Evolutionary conservation across 1,284 basidiomycete species (phyloP).

Genomic region (Apiotrichum sp.): DNA sequence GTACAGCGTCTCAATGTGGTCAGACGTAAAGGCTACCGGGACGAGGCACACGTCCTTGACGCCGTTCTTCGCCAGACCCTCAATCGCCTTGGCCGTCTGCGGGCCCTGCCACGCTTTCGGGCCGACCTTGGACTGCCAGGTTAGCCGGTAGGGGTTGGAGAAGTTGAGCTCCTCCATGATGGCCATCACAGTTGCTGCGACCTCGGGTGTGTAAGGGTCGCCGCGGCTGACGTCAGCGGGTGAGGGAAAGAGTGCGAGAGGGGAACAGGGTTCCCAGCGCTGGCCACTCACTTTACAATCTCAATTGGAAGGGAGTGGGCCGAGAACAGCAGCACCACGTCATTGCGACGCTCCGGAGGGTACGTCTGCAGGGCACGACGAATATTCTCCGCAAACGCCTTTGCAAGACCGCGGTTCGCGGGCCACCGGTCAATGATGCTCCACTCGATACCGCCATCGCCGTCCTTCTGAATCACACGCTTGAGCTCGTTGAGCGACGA

Average conservation of each 20-base stretch:
- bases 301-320: constrained; percentile 98
- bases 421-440: constrained; percentile 98
- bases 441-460: constrained; percentile 70
- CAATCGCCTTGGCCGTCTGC: constrained; percentile 86
- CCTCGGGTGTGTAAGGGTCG: constrained; percentile 94
- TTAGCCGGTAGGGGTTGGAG: constrained; percentile 70
- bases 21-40: constrained; percentile 96
- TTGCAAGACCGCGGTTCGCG: constrained; percentile 84
- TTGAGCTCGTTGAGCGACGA: constrained; percentile 94
- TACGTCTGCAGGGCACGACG: constrained; percentile 76
- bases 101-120: constrained; percentile 98
- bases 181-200: constrained; percentile 83
- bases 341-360: constrained; percentile 59
- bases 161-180: constrained; percentile 80
- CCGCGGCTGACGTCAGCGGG: constrained; percentile 66
- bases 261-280: neutral
- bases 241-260: too few species aligned
- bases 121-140: constrained; percentile 98
- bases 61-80: constrained; percentile 83
- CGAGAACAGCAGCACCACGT: constrained; percentile 86
- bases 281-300: constrained; percentile 63
- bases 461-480: constrained; percentile 47
- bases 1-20: constrained; percentile 98
- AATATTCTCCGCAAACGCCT: constrained; percentile 87
- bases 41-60: constrained; percentile 82